Evolutionary conservation across 306 rosid genomes (phyloP), one percentile per base, ranked within the genome.

Genomic region (Psophocarpus tetragonolobus): DNA sequence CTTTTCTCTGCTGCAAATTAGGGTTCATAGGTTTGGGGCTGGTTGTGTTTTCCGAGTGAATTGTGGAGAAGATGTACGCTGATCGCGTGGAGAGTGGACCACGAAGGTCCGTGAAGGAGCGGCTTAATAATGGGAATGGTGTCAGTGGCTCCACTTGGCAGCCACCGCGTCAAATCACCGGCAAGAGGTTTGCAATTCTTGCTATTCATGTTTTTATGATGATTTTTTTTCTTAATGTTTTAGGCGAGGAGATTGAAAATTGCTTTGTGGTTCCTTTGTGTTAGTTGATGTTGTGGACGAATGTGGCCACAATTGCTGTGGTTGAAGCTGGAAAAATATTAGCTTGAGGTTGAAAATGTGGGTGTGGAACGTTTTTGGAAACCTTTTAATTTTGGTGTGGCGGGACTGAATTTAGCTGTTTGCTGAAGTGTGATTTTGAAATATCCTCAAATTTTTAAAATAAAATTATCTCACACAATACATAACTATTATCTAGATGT

Each of bases 41-140:
- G 36, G 39, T 47, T 39, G 12, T 68, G 24, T 15, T 42, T 14
- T 45, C 62, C 30, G 51, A 36, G 14, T 72, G 20, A 81, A 75
- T 77, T 20, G 58, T 29, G 14, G 58, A 9, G 58, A 75, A 81
- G 76, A 95, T 92, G 99, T 96, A 96, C 81, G 86, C 99, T 77
- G 99, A 96, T 91, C 92, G 94, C 56, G 93, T 85, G 82, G 98
- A 91, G 72, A 81, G 82, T 62, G 98, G 88, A 12, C 69, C 71
- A 14, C 88, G 87, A 80, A 91, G 93, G 85, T 91, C 99, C 21
- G 87, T 90, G 33, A 92, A 87, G 89, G 99, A 96, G 27, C 97
- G 99, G 1, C 98, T 96, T 38, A 87, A 91, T 38, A 86, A 90
- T 79, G 96, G 96, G 4, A 88, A 74, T 79, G 74, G 79, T 53